Conservation (phyloP, 768 basidiomycete genomes). For the Rhizopogon vulgaris region DNA sequence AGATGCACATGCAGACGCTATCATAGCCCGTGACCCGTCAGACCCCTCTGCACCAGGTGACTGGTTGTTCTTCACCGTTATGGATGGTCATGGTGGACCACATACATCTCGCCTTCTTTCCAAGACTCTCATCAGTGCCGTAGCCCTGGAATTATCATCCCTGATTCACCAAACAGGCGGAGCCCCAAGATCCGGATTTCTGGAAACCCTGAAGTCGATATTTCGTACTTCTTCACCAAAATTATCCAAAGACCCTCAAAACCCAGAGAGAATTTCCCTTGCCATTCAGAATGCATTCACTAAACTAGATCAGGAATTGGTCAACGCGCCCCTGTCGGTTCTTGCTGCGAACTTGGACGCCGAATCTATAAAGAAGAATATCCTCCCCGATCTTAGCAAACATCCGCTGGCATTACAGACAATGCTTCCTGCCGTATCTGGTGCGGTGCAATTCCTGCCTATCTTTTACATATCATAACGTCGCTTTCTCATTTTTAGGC, state of each 20-base stretch:
- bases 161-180: slow-evolving; percentile 33
- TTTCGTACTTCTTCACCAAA: slow-evolving; percentile 23
- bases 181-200: slow-evolving; percentile 19
- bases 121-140: slow-evolving; percentile 76
- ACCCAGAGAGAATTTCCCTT: slow-evolving; percentile 49
- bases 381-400: slow-evolving; percentile 58
- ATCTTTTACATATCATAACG: slow-evolving; percentile 2
- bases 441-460: slow-evolving; percentile 29
- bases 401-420: slow-evolving; percentile 64
- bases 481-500: slow-evolving; percentile 37
- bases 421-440: slow-evolving; percentile 82
- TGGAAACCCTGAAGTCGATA: slow-evolving; percentile 29
- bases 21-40: slow-evolving; percentile 58
- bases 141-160: slow-evolving; percentile 66
- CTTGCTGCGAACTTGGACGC: slow-evolving; percentile 53
- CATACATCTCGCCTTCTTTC: slow-evolving; percentile 83
- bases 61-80: slow-evolving; percentile 78
- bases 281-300: slow-evolving; percentile 77
- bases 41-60: slow-evolving; percentile 60
- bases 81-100: slow-evolving; percentile 87
- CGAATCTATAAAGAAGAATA: slow-evolving; percentile 42
- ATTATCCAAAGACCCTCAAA: slow-evolving; percentile 31
- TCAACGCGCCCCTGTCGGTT: slow-evolving; percentile 70
- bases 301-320: slow-evolving; percentile 79
- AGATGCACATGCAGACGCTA: slow-evolving; percentile 71